Base-by-base conservation (phyloP, 2,329 filamentous ascomycete species). In the Phyllosticta citriasiana region DNA sequence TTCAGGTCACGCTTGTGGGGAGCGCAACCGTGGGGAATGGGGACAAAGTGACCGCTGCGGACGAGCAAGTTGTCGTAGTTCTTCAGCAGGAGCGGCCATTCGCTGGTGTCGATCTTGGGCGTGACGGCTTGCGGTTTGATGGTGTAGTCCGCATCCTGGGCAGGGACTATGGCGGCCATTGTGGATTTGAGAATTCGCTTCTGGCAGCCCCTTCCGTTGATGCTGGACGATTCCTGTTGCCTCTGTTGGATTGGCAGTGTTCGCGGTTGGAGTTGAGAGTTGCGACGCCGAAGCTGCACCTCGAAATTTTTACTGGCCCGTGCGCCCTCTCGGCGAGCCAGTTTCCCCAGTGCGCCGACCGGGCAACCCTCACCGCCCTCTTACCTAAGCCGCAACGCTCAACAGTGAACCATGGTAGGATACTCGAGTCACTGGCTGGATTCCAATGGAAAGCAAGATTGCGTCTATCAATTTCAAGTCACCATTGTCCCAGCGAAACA, bases 41-140 rank as follows among this genome's bases (percentile, higher is more conserved):
- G 94, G 35, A 93, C 97, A 79, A 96, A 99, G 78, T 99, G 93
- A 65, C 90, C 91, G 67, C 92, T 97, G 73, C 93, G 88, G 69
- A 97, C 88, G 69, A 94, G 87, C 70, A 97, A 90, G 74, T 92
- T 89, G 77, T 91, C 89, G 79, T 95, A 97, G 80, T 97, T 96
- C 82, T 96, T 96, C 72, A 97, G 83, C 70, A 97, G 83, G 71
- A 97, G 82, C 70, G 94, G 94, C 91, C 91, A 97, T 75, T 86
- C 84, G 80, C 88, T 92, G 69, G 90, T 95, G 78, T 95, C 87
- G 70, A 95, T 81, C 63, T 85, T 80, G 67, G 91, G 89, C 70
- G 87, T 85, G 50, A 35, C 33, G 70, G 88, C 86, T 81, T 95
- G 87, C 61, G 94, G 94, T 85, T 97, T 96, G 81, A 99, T 97